A percentile compares a stretch with the other conserved stretches of the same genome.
Conservation (phyloP, 495 filamentous ascomycete species). For the Chlorociboria aeruginascens region DNA sequence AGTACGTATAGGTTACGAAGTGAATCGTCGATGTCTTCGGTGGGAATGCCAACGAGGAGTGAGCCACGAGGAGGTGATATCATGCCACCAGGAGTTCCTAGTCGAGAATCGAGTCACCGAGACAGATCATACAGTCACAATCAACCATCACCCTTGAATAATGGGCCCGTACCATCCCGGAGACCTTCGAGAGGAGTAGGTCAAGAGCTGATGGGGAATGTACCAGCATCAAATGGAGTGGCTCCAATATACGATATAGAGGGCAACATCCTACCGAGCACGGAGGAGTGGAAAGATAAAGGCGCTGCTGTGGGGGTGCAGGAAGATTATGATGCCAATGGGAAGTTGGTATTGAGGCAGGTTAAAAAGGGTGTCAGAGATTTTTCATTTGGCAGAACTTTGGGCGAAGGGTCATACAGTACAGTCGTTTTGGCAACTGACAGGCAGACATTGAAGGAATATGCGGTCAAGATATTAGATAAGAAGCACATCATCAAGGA, state of each 20-base stretch:
- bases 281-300: slow-evolving; percentile 90
- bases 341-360: slow-evolving; percentile 64
- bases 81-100: slow-evolving; percentile 50
- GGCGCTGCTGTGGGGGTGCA: slow-evolving; percentile 72
- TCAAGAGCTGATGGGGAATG: slow-evolving; percentile 21
- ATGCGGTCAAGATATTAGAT: slow-evolving; percentile 96
- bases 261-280: slow-evolving; percentile 52
- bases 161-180: slow-evolving; percentile 49
- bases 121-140: slow-evolving; percentile 53
- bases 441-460: slow-evolving; percentile 88
- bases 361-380: slow-evolving; percentile 97
- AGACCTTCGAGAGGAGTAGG: slow-evolving; percentile 54
- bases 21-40: slow-evolving; percentile 52
- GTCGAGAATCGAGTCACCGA: slow-evolving; percentile 58
- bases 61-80: slow-evolving; percentile 51
- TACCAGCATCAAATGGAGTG: slow-evolving; percentile 17
- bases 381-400: slow-evolving; percentile 83
- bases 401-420: slow-evolving; percentile 97
- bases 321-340: slow-evolving; percentile 73
- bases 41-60: slow-evolving; percentile 41
- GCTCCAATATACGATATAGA: slow-evolving; percentile 46
- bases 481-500: slow-evolving; percentile 99
- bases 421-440: slow-evolving; percentile 93
- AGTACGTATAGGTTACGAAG: slow-evolving; percentile 45
- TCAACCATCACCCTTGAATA: slow-evolving; percentile 39